Base-by-base conservation (phyloP, 164 flowering plant species). In the Paratinospora sagittata region DNA sequence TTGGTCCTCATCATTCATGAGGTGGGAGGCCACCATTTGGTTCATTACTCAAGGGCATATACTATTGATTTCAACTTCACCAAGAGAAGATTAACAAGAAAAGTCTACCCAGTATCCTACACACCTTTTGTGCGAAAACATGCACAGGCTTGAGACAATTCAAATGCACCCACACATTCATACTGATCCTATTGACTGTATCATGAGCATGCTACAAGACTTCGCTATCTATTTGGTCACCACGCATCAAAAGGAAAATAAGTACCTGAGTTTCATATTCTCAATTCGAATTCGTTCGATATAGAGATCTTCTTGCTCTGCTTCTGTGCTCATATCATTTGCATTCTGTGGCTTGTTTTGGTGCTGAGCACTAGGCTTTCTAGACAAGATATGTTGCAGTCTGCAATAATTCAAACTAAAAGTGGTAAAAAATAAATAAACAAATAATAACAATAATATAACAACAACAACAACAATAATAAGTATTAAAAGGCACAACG, bases 201-300 rank as follows among this genome's bases (percentile, higher is more conserved):
- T 64, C 69, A 52, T 23, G n/a, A n/a, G n/a, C n/a, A n/a, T n/a
- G n/a, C n/a, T n/a, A n/a, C n/a, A n/a, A n/a, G n/a, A n/a, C n/a
- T n/a, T n/a, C n/a, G 12, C 26, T 13, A 61, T 6, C 1, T 34
- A 52, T 52, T 27, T 34, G 23, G 3, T 24, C 3, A 23, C 8
- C 37, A 57, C 17, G 10, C 24, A 39, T 66, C 39, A 19, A 62
- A 70, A 67, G 19, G 61, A 19, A n/a, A n/a, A 33, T 70, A 67
- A 68, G 55, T 66, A 89, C 97, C 98, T 94, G 66, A 94, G 70
- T 68, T 90, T 84, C 92, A 91, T 85, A 70, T 87, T 93, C 72
- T 96, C 91, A 69, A 96, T 81, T 68, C 98, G 90, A 47, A 85
- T 82, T 27, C 99, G 87, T 76, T 92, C 98, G 55, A 92, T 92